Percentiles rank a stretch among this genome's conserved stretches.
Conservation (phyloP, 441 rosid species). For the Gossypium gossypioides region DNA sequence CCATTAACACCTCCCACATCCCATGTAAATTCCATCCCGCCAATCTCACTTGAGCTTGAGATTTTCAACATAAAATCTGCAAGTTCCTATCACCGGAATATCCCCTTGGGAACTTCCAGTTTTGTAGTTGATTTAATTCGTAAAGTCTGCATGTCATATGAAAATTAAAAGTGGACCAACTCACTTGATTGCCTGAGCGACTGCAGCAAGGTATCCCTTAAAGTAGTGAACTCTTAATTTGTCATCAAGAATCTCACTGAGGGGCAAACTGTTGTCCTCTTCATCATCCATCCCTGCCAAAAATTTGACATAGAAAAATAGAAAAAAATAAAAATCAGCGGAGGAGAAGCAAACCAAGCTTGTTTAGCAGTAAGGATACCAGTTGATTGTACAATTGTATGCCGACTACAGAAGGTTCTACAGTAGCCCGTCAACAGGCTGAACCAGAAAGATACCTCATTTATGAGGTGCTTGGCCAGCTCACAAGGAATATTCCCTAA, state of each 20-base stretch:
- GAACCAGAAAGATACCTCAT: not conserved
- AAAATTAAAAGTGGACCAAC: conserved; percentile 13
- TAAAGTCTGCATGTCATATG: not conserved
- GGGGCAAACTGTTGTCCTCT: conserved; percentile 31
- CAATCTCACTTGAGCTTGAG: not conserved
- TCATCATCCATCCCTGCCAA: conserved; percentile 70
- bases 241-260: conserved; percentile 56
- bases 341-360: not conserved
- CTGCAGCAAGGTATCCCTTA: conserved; percentile 40
- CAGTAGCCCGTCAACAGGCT: not conserved
- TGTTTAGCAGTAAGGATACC: not conserved
- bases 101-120: not conserved
- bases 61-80: not conserved
- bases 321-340: not conserved
- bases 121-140: not conserved
- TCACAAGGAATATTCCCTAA: not conserved
- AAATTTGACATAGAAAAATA: not conserved
- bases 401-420: conserved; percentile 1
- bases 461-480: not conserved
- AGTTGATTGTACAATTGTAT: not conserved
- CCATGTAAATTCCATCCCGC: not conserved
- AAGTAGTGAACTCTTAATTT: conserved; percentile 42
- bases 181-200: conserved; percentile 52
- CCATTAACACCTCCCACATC: not conserved
- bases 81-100: not conserved